phyloP scores from a whole-genome alignment of 345 rosid genomes.

The Aquilaria yunnanensis region DNA sequence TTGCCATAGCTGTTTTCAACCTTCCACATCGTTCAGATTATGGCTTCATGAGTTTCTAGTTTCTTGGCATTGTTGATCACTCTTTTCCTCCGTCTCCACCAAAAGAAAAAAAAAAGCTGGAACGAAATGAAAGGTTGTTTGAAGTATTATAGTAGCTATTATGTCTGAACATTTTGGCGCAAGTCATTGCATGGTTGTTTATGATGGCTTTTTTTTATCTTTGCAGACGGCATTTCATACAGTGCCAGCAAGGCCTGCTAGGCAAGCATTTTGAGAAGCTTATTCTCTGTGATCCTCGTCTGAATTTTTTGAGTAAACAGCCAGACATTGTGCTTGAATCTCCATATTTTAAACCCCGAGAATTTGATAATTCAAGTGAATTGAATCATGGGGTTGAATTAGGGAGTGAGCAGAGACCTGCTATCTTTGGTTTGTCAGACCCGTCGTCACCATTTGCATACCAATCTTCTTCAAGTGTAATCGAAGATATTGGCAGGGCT shows the following conservation, averaged over 20 bases:
- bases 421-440: slow-evolving; percentile 23
- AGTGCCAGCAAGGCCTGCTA: slow-evolving; percentile 43
- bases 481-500: slow-evolving; percentile 22
- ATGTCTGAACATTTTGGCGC: too few species aligned
- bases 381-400: slow-evolving; percentile 13
- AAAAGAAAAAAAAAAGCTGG: too few species aligned
- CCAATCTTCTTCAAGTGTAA: slow-evolving; percentile 34
- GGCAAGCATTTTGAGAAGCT: slow-evolving; percentile 69
- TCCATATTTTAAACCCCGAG: slow-evolving; percentile 42
- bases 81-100: too few species aligned
- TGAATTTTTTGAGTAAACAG: slow-evolving; percentile 52
- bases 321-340: slow-evolving; percentile 46
- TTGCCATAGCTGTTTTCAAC: too few species aligned
- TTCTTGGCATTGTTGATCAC: too few species aligned
- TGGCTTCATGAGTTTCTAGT: too few species aligned
- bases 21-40: too few species aligned
- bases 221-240: slow-evolving; percentile 56
- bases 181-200: too few species aligned
- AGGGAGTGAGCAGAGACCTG: slow-evolving; percentile 18
- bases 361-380: slow-evolving; percentile 31
- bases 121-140: too few species aligned
- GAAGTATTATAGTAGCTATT: too few species aligned
- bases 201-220: neutral
- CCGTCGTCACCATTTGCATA: slow-evolving; percentile 26
- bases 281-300: slow-evolving; percentile 62